phyloP scores from a whole-genome alignment of 345 rosid genomes.

The Diplotaxis tenuifolia region DNA sequence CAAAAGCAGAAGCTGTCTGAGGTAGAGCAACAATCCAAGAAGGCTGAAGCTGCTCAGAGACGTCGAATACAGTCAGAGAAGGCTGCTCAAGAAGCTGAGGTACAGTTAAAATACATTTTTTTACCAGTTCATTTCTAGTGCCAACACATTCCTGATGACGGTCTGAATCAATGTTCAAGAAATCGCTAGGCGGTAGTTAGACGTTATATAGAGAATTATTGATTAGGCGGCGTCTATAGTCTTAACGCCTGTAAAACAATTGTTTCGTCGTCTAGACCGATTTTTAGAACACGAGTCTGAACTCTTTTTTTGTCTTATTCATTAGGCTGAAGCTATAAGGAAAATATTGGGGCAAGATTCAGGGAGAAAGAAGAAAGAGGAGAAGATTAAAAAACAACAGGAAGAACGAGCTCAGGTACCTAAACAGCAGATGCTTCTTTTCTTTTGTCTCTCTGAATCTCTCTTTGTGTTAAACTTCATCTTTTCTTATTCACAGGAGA shows the following conservation, averaged over 20 bases:
- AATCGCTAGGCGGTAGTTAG: no score
- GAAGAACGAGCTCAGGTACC: slow-evolving; percentile 65
- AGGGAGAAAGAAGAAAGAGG: slow-evolving; percentile 68
- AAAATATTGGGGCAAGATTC: slow-evolving; percentile 81
- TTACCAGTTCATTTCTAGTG: not conserved
- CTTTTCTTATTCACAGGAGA: slow-evolving; percentile 36
- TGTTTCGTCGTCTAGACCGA: no score
- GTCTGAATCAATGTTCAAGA: not conserved
- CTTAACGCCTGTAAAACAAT: no score
- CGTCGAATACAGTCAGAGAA: slow-evolving; percentile 71
- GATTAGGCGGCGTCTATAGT: no score
- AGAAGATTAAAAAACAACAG: slow-evolving; percentile 54
- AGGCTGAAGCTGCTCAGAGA: slow-evolving; percentile 69
- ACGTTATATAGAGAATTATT: no score
- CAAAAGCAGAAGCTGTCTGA: slow-evolving; percentile 73
- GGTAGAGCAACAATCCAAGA: slow-evolving; percentile 70
- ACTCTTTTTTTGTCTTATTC: slow-evolving; percentile 7
- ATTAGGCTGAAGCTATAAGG: slow-evolving; percentile 78
- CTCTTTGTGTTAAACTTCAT: slow-evolving; percentile 4
- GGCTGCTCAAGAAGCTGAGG: slow-evolving; percentile 81
- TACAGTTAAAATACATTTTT: slow-evolving; percentile 1
- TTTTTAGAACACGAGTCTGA: not conserved
- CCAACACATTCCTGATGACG: not conserved
- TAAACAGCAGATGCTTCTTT: not conserved
- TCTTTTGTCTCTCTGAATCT: not conserved